These are phyloP conservation scores for Guadua angustifolia DNA, from an alignment of 176 grass and related monocot genomes.

Conservation along the genomic window DNA sequence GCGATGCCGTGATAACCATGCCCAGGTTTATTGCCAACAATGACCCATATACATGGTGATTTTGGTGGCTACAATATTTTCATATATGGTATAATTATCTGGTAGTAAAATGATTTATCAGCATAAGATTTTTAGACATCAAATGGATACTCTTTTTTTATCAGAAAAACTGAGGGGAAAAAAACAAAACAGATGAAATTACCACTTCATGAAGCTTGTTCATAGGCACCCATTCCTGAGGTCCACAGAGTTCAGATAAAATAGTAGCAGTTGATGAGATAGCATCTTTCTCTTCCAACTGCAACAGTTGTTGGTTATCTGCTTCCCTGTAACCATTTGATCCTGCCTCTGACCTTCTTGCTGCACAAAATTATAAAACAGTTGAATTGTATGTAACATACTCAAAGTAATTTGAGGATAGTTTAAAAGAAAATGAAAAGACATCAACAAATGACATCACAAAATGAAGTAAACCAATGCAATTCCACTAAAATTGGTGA, in stretches of 20 bases:
- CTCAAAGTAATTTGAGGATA: conserved; percentile 13
- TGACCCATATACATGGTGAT: neutral
- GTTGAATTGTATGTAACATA: conserved; percentile 7
- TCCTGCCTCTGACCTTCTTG: conserved; percentile 51
- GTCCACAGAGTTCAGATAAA: conserved; percentile 68
- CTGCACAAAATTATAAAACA: conserved; percentile 37
- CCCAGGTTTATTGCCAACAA: neutral
- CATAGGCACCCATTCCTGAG: conserved; percentile 73
- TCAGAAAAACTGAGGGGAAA: neutral
- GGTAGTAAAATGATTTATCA: neutral
- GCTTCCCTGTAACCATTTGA: conserved; percentile 64
- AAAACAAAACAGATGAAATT: conserved; percentile 25
- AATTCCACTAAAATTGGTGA: conserved; percentile 14
- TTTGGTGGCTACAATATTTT: neutral
- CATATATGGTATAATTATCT: neutral
- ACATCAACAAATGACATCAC: neutral
- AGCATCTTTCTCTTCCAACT: conserved; percentile 93
- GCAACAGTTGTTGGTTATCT: conserved; percentile 73
- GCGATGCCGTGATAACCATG: too few relatives aligned
- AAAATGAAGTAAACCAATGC: neutral
- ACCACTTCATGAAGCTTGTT: conserved; percentile 78
- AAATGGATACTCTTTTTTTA: neutral
- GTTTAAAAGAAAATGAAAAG: neutral
- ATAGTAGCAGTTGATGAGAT: conserved; percentile 73
- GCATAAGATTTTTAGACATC: neutral